Evolutionary conservation across 2,329 filamentous ascomycete species (phyloP).

Genomic region (Cladosporium sp.): DNA sequence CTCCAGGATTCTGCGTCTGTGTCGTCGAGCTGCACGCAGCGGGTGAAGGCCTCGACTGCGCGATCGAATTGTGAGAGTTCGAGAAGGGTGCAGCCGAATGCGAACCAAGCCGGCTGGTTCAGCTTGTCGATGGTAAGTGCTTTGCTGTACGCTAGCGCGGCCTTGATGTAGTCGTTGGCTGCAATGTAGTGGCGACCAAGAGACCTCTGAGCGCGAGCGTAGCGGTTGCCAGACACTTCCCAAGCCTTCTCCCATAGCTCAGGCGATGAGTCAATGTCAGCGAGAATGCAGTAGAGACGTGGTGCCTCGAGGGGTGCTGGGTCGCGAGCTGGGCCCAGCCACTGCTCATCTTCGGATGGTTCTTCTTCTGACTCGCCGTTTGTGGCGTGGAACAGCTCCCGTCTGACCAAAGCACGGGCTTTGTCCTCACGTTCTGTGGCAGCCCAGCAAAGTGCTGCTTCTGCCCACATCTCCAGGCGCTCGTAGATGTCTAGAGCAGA

Average conservation of each 20-base stretch:
- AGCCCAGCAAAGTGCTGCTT: conserved; percentile 87
- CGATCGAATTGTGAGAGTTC: conserved; percentile 74
- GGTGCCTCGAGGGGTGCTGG: conserved; percentile 81
- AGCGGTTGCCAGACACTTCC: conserved; percentile 78
- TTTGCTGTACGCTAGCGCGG: conserved; percentile 74
- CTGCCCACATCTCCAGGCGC: conserved; percentile 88
- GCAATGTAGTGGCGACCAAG: conserved; percentile 77
- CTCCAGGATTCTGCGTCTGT: conserved; percentile 92
- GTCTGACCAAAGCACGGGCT: conserved; percentile 73
- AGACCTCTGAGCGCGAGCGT: conserved; percentile 83
- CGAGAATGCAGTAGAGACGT: conserved; percentile 87
- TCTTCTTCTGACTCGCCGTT: conserved; percentile 42
- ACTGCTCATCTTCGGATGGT: conserved; percentile 44
- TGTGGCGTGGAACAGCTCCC: conserved; percentile 74
- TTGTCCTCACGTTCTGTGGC: conserved; percentile 79
- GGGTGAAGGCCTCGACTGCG: conserved; percentile 79
- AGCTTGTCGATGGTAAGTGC: conserved; percentile 79
- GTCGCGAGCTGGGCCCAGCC: conserved; percentile 69
- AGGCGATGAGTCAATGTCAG: conserved; percentile 78
- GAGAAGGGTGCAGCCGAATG: conserved; percentile 83
- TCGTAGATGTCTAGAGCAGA: conserved; percentile 97
- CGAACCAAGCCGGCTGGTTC: conserved; percentile 83
- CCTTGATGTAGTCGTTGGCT: conserved; percentile 65
- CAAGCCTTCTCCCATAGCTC: conserved; percentile 82
- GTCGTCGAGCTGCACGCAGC: conserved; percentile 82